Conservation (phyloP, 345 rosid genomes). For the Eutrema japonicum region DNA sequence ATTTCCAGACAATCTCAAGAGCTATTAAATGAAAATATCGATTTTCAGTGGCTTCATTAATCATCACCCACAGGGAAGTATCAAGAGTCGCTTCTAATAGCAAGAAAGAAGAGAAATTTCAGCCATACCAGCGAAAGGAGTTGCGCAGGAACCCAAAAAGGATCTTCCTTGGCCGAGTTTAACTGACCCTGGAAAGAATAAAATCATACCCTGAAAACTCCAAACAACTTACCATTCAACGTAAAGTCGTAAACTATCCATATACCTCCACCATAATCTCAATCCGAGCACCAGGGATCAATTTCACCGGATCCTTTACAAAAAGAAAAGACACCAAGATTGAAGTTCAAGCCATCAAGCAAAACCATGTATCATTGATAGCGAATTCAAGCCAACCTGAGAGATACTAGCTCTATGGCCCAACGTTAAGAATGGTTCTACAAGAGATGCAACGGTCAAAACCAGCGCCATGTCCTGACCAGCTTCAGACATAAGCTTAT, state of each 20-base stretch:
- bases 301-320: slow-evolving; percentile 63
- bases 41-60: slow-evolving; percentile 1
- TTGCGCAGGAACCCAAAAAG: slow-evolving; percentile 58
- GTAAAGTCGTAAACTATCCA: not conserved
- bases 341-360: not conserved
- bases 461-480: slow-evolving; percentile 51
- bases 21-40: not conserved
- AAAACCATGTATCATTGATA: not conserved
- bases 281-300: slow-evolving; percentile 76
- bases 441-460: slow-evolving; percentile 81
- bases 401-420: slow-evolving; percentile 50
- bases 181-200: slow-evolving; percentile 52
- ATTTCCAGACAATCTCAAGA: not conserved
- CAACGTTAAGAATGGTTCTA: slow-evolving; percentile 71
- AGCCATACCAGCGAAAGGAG: slow-evolving; percentile 66
- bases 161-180: slow-evolving; percentile 46
- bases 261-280: slow-evolving; percentile 82
- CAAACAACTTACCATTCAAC: slow-evolving; percentile 30
- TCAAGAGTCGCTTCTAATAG: slow-evolving; percentile 5
- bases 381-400: slow-evolving; percentile 51
- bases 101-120: slow-evolving; percentile 13
- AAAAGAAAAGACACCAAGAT: slow-evolving; percentile 29
- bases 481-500: slow-evolving; percentile 43
- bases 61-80: not conserved
- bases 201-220: slow-evolving; percentile 15